Percentiles rank a stretch among this genome's conserved stretches.
Evolutionary conservation across 371 early-diverging fungal species (phyloP).

Genomic region (Lichtheimia corymbifera): DNA sequence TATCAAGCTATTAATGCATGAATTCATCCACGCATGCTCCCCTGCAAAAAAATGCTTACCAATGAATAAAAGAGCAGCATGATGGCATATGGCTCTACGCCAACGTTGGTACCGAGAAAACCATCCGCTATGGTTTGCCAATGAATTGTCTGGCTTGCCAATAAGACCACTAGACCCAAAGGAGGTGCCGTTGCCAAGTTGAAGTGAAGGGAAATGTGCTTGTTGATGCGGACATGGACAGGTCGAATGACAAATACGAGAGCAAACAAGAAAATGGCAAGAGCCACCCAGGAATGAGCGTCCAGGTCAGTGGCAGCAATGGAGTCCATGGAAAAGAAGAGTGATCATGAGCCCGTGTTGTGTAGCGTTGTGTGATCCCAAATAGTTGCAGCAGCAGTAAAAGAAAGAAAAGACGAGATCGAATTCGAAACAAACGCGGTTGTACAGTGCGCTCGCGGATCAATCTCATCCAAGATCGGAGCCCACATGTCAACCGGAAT

Average conservation of each 20-base stretch:
- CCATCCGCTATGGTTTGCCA: conserved; percentile 57
- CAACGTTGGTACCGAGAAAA: conserved; percentile 58
- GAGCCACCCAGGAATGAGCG: conserved; percentile 54
- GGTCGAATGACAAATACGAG: conserved; percentile 57
- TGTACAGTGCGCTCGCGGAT: too few species aligned
- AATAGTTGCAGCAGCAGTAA: too few species aligned
- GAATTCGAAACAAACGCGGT: too few species aligned
- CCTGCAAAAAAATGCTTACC: conserved; percentile 31
- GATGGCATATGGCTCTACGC: conserved; percentile 77
- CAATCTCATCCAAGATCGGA: too few species aligned
- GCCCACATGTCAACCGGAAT: too few species aligned
- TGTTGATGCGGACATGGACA: conserved; percentile 32
- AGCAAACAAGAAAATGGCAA: conserved; percentile 48
- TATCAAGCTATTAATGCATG: conserved; percentile 11
- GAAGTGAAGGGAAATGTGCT: conserved; percentile 31
- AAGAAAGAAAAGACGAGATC: too few species aligned
- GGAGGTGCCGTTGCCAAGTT: conserved; percentile 72
- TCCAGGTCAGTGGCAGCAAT: conserved; percentile 18
- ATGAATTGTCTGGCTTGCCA: conserved; percentile 56
- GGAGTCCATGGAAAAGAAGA: background rate
- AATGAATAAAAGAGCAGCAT: conserved; percentile 76
- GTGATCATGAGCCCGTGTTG: background rate
- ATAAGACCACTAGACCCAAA: conserved; percentile 62
- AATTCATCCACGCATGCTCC: background rate
- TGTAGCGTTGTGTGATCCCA: too few species aligned